A percentile compares a stretch with the other conserved stretches of the same genome.
Conservation (phyloP, 805 yeast species). For the Wickerhamiella brachini region DNA sequence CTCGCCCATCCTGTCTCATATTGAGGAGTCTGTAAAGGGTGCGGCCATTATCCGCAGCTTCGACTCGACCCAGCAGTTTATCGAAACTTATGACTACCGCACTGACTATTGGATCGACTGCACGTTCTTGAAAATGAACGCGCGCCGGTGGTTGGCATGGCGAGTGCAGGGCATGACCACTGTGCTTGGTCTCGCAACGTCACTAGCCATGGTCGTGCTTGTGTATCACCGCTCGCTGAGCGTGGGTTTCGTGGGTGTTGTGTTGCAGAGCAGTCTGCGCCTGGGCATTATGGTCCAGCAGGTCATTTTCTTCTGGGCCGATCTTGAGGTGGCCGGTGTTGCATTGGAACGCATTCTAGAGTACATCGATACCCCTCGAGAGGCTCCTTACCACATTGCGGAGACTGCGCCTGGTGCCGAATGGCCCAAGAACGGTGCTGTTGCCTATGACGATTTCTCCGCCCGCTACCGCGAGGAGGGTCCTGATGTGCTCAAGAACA, state of each 20-base stretch:
- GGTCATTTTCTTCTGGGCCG: conserved; percentile 88
- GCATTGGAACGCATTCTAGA: conserved; percentile 77
- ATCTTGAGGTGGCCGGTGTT: conserved; percentile 84
- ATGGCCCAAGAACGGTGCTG: conserved; percentile 67
- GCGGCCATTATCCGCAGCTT: conserved; percentile 65
- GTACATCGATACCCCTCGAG: conserved; percentile 61
- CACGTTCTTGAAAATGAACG: conserved; percentile 64
- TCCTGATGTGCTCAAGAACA: conserved; percentile 59
- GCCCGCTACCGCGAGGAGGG: conserved; percentile 70
- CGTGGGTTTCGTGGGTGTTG: conserved; percentile 81
- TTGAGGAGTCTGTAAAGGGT: conserved; percentile 71
- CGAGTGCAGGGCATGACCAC: conserved; percentile 79
- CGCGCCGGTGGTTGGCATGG: conserved; percentile 87
- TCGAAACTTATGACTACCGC: conserved; percentile 22
- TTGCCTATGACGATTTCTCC: conserved; percentile 56
- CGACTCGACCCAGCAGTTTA: conserved; percentile 48
- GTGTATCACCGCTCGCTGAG: conserved; percentile 45
- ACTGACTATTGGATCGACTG: conserved; percentile 18
- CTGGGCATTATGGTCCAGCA: conserved; percentile 76
- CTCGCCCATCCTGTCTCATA: conserved; percentile 66
- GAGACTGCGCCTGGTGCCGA: conserved; percentile 47
- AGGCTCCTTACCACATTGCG: conserved; percentile 65
- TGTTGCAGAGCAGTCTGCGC: conserved; percentile 74
- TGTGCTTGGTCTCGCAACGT: conserved; percentile 61
- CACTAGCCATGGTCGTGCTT: conserved; percentile 57